Evolutionary conservation across 1,284 basidiomycete species (phyloP), one percentile per base, ranked within the genome.

Genomic region (Mycena sp.): DNA sequence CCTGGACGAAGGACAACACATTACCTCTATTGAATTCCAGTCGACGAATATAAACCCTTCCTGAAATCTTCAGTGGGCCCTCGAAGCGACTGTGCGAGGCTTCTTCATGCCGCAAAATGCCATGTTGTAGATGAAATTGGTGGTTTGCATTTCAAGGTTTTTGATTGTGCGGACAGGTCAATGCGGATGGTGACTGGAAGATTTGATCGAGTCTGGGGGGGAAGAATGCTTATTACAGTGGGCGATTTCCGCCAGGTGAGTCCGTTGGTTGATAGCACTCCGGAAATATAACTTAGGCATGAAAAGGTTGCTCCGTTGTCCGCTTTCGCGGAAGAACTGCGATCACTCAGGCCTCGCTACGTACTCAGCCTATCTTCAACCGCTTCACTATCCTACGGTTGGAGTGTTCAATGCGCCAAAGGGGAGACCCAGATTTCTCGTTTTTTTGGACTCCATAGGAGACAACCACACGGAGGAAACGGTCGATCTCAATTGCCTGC

Each of bases 71-170:
- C 19, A 1, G 49, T 51, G 2, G 35, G 49, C 3, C 49, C 35
- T 2, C 5, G 16, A 9, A 51, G 49, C n/a, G 35, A 51, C 21
- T 23, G 49, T 0, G 49, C 49, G 7, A 37, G 23, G 32, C 37
- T 52, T 4, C 37, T 52, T 2, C 25, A 26, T 6, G 50, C 37
- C 14, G 50, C 26, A 5, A 52, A 52, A 29, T 40, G 50, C 17
- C 50, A 52, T 52, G 28, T 55, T 5, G 28, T 55, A 10, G 53
- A 55, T 19, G 53, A 55, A 14, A 55, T 55, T 11, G 53, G 53
- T 3, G 53, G 26, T 1, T 12, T 44, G 7, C 38, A n/a, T n/a
- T n/a, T n/a, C n/a, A n/a, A n/a, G n/a, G n/a, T n/a, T n/a, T n/a
- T n/a, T n/a, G n/a, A n/a, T 17, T 54, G 52, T 16, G 37, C 37